Evolutionary conservation across 192 early-diverging fungal species (phyloP).

Genomic region (Backusella morwellensis): DNA sequence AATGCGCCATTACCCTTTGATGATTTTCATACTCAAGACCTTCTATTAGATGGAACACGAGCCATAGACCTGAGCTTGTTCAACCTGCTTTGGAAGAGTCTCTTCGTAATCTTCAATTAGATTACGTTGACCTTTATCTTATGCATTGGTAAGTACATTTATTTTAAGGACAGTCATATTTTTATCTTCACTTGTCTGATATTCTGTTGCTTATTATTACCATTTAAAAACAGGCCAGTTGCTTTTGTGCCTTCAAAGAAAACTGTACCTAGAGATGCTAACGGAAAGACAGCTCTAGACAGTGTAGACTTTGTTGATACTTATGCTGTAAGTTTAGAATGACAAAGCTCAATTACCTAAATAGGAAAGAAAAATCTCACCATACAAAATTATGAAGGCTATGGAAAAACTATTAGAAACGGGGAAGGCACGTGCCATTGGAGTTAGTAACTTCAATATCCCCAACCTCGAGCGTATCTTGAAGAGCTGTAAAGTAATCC

Average conservation of each 20-base stretch:
- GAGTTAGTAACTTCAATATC: slow-evolving; percentile 66
- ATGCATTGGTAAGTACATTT: slow-evolving; percentile 29
- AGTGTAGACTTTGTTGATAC: slow-evolving; percentile 46
- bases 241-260: slow-evolving; percentile 23
- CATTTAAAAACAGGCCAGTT: slow-evolving; percentile 21
- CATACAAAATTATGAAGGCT: slow-evolving; percentile 20
- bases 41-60: slow-evolving; percentile 43
- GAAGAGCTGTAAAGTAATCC: slow-evolving; percentile 43
- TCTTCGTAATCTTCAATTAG: slow-evolving; percentile 65
- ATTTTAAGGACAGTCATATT: background rate
- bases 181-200: background rate
- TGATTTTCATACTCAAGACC: background rate
- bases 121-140: slow-evolving; percentile 82
- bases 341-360: slow-evolving; percentile 11
- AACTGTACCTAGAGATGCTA: slow-evolving; percentile 21
- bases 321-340: slow-evolving; percentile 39
- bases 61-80: slow-evolving; percentile 59
- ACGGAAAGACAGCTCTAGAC: slow-evolving; percentile 31
- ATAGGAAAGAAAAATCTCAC: background rate
- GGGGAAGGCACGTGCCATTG: slow-evolving; percentile 57
- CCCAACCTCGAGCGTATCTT: slow-evolving; percentile 56
- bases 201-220: background rate
- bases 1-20: background rate
- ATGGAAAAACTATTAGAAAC: slow-evolving; percentile 49
- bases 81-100: slow-evolving; percentile 58